Conservation (phyloP, 1,139 yeast genomes). For the Protomyces inundatus region DNA sequence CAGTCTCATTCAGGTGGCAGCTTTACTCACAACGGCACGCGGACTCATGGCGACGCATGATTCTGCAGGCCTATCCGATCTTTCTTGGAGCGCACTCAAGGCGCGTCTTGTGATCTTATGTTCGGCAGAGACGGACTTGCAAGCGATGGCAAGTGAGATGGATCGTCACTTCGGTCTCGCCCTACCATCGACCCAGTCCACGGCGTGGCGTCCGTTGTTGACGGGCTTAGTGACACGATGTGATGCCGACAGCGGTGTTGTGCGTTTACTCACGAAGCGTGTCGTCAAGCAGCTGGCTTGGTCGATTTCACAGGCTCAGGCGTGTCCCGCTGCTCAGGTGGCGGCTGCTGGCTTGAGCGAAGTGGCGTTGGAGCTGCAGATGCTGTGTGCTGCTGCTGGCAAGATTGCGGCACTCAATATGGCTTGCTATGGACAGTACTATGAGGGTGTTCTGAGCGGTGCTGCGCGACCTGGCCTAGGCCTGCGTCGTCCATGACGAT, state of each 20-base stretch:
- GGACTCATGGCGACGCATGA: constrained; percentile 1
- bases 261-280: constrained; percentile 1
- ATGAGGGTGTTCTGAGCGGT: background rate
- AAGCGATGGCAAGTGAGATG: constrained; percentile 10
- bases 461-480: too few species aligned
- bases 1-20: background rate
- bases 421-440: constrained; percentile 6
- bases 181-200: too few species aligned
- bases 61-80: background rate
- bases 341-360: constrained; percentile 7
- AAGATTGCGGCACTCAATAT: constrained; percentile 5
- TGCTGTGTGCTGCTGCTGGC: background rate
- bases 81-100: background rate
- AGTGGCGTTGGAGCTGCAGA: constrained; percentile 2
- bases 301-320: background rate
- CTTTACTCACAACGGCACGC: constrained; percentile 3
- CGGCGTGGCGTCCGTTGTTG: background rate
- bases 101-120: constrained; percentile 2
- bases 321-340: background rate
- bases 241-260: background rate
- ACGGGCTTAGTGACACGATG: background rate
- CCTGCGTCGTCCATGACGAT: too few species aligned
- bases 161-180: constrained; percentile 8
- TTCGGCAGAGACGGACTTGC: background rate
- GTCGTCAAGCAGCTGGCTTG: background rate